A percentile compares a stretch with the other conserved stretches of the same genome.
Evolutionary conservation across 768 basidiomycete genomes (phyloP).

Genomic region (Leccinum subgranulosum): DNA sequence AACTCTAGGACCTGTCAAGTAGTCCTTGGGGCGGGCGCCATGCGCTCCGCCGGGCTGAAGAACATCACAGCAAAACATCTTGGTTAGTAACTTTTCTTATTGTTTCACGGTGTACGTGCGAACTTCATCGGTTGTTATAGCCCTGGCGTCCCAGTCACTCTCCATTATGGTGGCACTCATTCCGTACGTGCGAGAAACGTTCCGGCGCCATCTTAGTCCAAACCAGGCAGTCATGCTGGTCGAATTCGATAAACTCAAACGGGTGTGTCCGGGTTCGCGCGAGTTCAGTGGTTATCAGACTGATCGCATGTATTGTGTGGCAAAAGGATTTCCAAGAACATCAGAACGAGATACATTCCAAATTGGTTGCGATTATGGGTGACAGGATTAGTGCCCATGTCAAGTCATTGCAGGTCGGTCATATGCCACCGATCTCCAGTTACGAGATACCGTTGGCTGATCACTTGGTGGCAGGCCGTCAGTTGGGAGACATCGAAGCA

Average conservation of each 20-base stretch:
- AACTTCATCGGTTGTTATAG: conserved; percentile 39
- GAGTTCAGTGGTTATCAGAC: background rate
- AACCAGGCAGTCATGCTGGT: conserved; percentile 97
- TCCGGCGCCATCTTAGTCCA: conserved; percentile 87
- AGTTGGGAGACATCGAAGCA: conserved; percentile 71
- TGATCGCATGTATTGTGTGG: conserved; percentile 1
- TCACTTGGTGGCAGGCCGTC: conserved; percentile 48
- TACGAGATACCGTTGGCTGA: conserved; percentile 3
- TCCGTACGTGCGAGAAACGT: conserved; percentile 93
- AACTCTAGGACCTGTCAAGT: conserved; percentile 98
- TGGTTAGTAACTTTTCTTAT: conserved; percentile 46
- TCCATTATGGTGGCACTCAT: conserved; percentile 93
- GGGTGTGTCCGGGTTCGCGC: conserved; percentile 51
- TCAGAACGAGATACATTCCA: conserved; percentile 97
- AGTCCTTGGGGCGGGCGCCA: conserved; percentile 97
- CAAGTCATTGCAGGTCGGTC: conserved; percentile 68
- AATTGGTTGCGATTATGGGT: conserved; percentile 97
- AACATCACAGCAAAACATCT: conserved; percentile 99
- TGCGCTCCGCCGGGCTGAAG: conserved; percentile 95
- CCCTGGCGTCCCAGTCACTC: conserved; percentile 92
- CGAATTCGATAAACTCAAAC: conserved; percentile 97
- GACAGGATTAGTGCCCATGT: conserved; percentile 88
- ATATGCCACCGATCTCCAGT: conserved; percentile 4
- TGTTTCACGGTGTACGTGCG: conserved; percentile 10
- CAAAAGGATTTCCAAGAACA: conserved; percentile 95